phyloP scores from a whole-genome alignment of 495 filamentous ascomycete species.

The Filosporella fistucella region DNA sequence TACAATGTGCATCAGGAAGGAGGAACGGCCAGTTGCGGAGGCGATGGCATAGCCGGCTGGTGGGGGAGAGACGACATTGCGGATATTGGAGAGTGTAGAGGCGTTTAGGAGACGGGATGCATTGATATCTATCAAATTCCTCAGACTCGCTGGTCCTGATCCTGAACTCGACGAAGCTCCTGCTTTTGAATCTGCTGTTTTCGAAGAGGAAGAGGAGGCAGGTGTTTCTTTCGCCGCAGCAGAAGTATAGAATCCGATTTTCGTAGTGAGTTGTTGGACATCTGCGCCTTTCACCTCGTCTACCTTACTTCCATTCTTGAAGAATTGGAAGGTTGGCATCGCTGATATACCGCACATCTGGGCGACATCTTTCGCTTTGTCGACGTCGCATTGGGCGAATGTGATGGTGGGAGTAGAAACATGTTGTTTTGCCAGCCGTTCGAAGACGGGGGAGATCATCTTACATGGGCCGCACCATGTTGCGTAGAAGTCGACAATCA shows the following conservation, averaged over 20 bases:
- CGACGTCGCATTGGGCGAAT: conserved; percentile 92
- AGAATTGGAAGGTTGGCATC: conserved; percentile 91
- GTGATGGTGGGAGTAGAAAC: conserved; percentile 30
- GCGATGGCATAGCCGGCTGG: conserved; percentile 16
- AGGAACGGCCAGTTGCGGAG: conserved; percentile 5
- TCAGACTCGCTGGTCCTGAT: conserved; percentile 2
- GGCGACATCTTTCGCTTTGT: conserved; percentile 69
- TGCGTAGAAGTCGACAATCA: conserved; percentile 74
- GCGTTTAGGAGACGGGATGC: conserved; percentile 6
- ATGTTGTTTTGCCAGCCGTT: conserved; percentile 8
- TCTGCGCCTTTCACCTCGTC: conserved; percentile 74
- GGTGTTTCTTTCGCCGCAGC: conserved; percentile 9
- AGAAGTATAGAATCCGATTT: conserved; percentile 20
- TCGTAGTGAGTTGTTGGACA: conserved; percentile 19
- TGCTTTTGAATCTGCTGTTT: not conserved
- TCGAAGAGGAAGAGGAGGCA: not conserved
- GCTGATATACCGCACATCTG: conserved; percentile 77
- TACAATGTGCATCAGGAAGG: conserved; percentile 14
- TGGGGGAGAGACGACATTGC: conserved; percentile 19
- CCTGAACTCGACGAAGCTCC: not conserved
- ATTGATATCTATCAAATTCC: conserved; percentile 15
- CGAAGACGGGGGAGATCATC: conserved; percentile 71
- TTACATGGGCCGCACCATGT: conserved; percentile 95
- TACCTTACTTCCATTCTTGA: conserved; percentile 66
- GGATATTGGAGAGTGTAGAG: conserved; percentile 14